Base-by-base conservation (phyloP, 371 early-diverging fungal genomes). In the Amoeboaphelidium protococcarum region DNA sequence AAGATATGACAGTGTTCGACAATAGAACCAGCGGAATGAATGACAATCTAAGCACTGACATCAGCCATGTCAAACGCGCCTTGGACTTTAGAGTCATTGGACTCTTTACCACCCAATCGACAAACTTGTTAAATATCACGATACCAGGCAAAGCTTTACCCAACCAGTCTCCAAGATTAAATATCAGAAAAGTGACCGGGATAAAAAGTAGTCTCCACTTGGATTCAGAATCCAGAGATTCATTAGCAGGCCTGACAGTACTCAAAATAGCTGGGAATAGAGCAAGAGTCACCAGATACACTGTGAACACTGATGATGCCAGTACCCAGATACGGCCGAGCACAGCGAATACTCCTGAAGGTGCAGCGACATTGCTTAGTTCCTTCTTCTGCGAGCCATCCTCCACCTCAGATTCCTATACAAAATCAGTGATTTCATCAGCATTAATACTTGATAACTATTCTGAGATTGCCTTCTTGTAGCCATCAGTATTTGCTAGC, bases 191-290 rank as follows among this genome's bases (percentile, higher is more conserved):
- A 50, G 78, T 78, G 48, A 78, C 63, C 10, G 77, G 74, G 21
- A 76, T 64, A 58, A 82, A 75, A 25, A 77, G 47, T 16, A 23
- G 41, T 22, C n/a, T 22, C 4, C 4, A 37, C 16, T n/a, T 20
- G 23, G 27, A n/a, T 31, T 31, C 37, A 31, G 37, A 6, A 10
- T 31, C 37, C 16, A 16, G 16, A 10, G 37, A 31, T 31, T 16
- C 37, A 16, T 16, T 46, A 1, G 59, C 52, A 0, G 82, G 77
- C 40, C 66, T 69, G 52, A 80, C 74, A 13, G 70, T 59, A 0
- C 74, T 64, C 0, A 80, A 79, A 40, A 81, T 64, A 1, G 84
- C 73, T 0, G 84, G 84, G 58, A 76, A 83, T 16, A 82, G 52
- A 24, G 71, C 63, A 19, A 83, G 54, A 0, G 84, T 83, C 46